Conservation (phyloP, 2,329 filamentous ascomycete genomes). For the Neospermospora avenae region DNA sequence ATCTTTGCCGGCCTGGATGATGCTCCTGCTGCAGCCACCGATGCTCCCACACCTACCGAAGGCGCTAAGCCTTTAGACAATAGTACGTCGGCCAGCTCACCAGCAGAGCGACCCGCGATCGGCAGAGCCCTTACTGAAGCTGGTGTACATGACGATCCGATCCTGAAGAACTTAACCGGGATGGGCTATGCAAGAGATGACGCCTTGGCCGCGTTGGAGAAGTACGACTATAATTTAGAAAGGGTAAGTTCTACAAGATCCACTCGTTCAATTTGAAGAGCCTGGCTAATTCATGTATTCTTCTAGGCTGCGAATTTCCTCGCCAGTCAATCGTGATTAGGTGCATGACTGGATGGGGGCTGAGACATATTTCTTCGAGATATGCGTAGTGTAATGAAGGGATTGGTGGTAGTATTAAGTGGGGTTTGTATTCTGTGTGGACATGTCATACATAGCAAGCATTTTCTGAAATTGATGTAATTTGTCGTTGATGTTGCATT, state of each 20-base stretch:
- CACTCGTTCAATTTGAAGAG: background rate
- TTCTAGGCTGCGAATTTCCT: slow-evolving; percentile 36
- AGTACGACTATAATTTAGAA: slow-evolving; percentile 94
- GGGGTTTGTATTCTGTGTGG: background rate
- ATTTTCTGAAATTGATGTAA: background rate
- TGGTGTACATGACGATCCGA: slow-evolving; percentile 84
- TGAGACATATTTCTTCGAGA: slow-evolving; percentile 14
- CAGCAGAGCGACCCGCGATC: slow-evolving; percentile 40
- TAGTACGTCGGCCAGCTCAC: slow-evolving; percentile 17
- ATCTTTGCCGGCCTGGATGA: slow-evolving; percentile 79
- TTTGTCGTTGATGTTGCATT: background rate
- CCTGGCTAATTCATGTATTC: slow-evolving; percentile 12
- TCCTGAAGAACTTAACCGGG: slow-evolving; percentile 80
- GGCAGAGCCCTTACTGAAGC: slow-evolving; percentile 70
- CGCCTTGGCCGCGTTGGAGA: slow-evolving; percentile 79
- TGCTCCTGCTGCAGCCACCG: slow-evolving; percentile 22
- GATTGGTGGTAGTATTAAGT: background rate
- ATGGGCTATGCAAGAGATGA: slow-evolving; percentile 82
- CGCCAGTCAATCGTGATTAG: slow-evolving; percentile 32
- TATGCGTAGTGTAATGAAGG: slow-evolving; percentile 23
- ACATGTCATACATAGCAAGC: slow-evolving; percentile 8
- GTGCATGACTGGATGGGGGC: background rate
- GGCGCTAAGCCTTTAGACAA: slow-evolving; percentile 10
- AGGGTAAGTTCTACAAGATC: slow-evolving; percentile 58
- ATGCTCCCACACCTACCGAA: slow-evolving; percentile 25